A percentile compares a stretch with the other conserved stretches of the same genome.
Evolutionary conservation across 306 rosid genomes (phyloP).

Genomic region (Castanospermum australe): DNA sequence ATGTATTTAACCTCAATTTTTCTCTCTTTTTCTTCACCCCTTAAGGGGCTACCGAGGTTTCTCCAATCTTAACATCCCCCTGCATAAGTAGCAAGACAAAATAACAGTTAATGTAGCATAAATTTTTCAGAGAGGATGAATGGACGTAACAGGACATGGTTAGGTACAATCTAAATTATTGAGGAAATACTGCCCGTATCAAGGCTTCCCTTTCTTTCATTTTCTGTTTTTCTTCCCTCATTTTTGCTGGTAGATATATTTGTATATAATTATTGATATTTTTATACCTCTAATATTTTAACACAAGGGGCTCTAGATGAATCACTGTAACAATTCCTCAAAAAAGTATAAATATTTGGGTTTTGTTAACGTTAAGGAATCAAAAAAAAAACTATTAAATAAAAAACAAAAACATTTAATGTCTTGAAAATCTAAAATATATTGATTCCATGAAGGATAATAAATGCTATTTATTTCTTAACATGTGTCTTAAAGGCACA

Average conservation of each 20-base stretch:
- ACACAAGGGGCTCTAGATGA: not conserved
- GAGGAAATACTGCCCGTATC: not conserved
- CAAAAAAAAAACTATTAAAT: too few relatives aligned
- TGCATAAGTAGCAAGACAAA: conserved; percentile 29
- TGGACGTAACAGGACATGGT: not conserved
- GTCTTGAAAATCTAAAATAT: too few relatives aligned
- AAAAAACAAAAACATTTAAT: too few relatives aligned
- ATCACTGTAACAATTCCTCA: not conserved
- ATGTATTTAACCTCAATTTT: not conserved
- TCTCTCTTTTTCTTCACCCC: not conserved
- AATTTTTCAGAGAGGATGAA: not conserved
- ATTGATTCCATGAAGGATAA: too few relatives aligned
- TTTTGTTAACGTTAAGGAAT: too few relatives aligned
- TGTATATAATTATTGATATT: not conserved
- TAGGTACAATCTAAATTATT: not conserved
- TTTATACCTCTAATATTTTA: not conserved
- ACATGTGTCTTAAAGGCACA: too few relatives aligned
- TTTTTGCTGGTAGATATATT: not conserved
- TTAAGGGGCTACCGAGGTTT: conserved; percentile 19
- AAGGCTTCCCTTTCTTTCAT: not conserved
- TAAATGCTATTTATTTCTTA: too few relatives aligned
- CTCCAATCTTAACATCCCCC: conserved; percentile 50
- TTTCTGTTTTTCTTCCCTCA: not conserved
- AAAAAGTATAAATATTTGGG: not conserved
- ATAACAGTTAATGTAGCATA: not conserved